Evolutionary conservation across 495 filamentous ascomycete species (phyloP).

Genomic region (Chaetomium fimeti): DNA sequence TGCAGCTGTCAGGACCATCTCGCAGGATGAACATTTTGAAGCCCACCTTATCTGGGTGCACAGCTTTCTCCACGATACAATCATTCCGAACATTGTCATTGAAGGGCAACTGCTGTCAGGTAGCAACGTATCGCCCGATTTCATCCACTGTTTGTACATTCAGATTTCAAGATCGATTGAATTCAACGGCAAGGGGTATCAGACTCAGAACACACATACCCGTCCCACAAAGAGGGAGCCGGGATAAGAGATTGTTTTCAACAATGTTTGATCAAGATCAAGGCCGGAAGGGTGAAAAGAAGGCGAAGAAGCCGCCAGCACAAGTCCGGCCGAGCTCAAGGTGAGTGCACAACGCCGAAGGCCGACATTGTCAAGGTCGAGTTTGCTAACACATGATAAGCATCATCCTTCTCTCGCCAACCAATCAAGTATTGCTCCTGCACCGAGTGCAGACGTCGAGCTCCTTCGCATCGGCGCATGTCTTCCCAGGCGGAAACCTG

Average conservation of each 20-base stretch:
- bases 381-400: conserved; percentile 40
- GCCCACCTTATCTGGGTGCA: not conserved
- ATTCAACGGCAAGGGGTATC: not conserved
- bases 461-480: conserved; percentile 87
- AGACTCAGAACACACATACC: not conserved
- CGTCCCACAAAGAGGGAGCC: no score
- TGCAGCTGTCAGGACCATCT: not conserved
- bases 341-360: not conserved
- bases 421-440: conserved; percentile 83
- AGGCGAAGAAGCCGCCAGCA: conserved; percentile 14
- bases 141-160: not conserved
- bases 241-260: not conserved
- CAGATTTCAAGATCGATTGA: not conserved
- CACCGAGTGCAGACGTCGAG: conserved; percentile 78
- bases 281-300: not conserved
- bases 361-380: not conserved
- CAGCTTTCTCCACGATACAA: not conserved
- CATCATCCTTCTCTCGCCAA: conserved; percentile 79
- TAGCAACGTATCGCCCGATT: not conserved
- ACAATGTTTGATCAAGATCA: not conserved
- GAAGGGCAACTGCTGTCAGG: not conserved
- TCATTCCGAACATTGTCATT: not conserved
- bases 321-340: conserved; percentile 24
- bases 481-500: conserved; percentile 93
- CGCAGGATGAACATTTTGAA: not conserved